phyloP scores from a whole-genome alignment of 1,139 yeast genomes.

The Suhomyces atakaporum region DNA sequence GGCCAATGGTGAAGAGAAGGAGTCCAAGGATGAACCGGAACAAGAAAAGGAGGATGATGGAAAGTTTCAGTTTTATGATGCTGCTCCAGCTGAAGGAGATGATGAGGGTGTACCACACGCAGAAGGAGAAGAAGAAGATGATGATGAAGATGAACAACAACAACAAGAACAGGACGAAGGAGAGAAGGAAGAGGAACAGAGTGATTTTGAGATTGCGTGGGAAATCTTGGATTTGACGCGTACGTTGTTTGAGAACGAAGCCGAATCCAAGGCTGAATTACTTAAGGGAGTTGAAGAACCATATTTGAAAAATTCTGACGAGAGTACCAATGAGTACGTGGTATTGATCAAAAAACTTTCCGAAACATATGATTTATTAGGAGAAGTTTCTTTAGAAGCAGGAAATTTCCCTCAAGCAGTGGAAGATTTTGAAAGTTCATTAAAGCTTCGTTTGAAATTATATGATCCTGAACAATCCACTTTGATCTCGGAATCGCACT shows the following conservation, averaged over 20 bases:
- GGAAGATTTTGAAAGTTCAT: slow-evolving; percentile 59
- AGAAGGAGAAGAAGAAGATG: slow-evolving; percentile 28
- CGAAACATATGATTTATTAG: slow-evolving; percentile 76
- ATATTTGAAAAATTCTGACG: slow-evolving; percentile 37
- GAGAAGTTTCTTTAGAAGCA: slow-evolving; percentile 86
- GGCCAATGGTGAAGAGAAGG: slow-evolving; percentile 22
- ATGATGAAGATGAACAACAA: slow-evolving; percentile 15
- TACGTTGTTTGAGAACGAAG: slow-evolving; percentile 54
- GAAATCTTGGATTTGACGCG: slow-evolving; percentile 78
- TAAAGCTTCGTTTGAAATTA: slow-evolving; percentile 56
- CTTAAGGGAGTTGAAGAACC: slow-evolving; percentile 26
- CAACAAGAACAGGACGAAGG: slow-evolving; percentile 24
- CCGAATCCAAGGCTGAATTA: slow-evolving; percentile 19
- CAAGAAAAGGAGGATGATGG: slow-evolving; percentile 24
- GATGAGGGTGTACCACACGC: slow-evolving; percentile 29
- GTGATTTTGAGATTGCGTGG: slow-evolving; percentile 88
- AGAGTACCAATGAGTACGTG: slow-evolving; percentile 34
- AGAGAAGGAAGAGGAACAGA: slow-evolving; percentile 46
- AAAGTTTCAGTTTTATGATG: slow-evolving; percentile 58
- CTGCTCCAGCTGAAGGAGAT: slow-evolving; percentile 50
- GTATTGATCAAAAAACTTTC: slow-evolving; percentile 57
- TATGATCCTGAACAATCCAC: slow-evolving; percentile 53
- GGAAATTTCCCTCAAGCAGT: slow-evolving; percentile 81
- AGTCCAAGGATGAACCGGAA: slow-evolving; percentile 22
- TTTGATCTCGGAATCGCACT: slow-evolving; percentile 75